A percentile compares a stretch with the other conserved stretches of the same genome.
Evolutionary conservation across 2,329 filamentous ascomycete species (phyloP).

Genomic region (Ascochyta clinopodiicola): DNA sequence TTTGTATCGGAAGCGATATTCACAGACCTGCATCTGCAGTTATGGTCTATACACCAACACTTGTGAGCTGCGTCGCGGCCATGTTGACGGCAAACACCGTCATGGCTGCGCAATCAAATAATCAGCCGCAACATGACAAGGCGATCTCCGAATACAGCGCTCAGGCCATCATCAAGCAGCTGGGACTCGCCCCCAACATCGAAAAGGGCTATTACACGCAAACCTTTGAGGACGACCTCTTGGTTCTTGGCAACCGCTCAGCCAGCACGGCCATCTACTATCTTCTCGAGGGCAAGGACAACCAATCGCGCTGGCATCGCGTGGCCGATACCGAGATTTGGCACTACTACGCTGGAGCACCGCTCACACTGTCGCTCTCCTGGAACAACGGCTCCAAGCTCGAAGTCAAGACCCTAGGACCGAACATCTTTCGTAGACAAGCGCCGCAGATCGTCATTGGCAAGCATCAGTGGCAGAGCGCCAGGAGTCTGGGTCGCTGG

Average conservation of each 20-base stretch:
- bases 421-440: constrained; percentile 53
- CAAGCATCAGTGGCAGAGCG: constrained; percentile 56
- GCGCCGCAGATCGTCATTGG: constrained; percentile 54
- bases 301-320: constrained; percentile 59
- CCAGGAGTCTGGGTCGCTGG: constrained; percentile 56
- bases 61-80: not conserved
- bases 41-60: not conserved
- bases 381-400: constrained; percentile 50
- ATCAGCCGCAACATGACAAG: not conserved
- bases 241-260: constrained; percentile 45
- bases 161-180: constrained; percentile 53
- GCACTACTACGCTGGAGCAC: constrained; percentile 63
- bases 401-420: constrained; percentile 48
- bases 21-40: not conserved
- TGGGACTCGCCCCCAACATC: constrained; percentile 53
- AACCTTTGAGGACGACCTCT: constrained; percentile 53
- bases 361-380: constrained; percentile 55
- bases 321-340: constrained; percentile 58
- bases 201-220: constrained; percentile 60
- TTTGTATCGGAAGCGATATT: no score
- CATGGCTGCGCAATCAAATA: not conserved
- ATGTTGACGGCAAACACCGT: not conserved
- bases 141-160: constrained; percentile 27
- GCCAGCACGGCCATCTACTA: constrained; percentile 62
- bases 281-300: constrained; percentile 53